Conservation (phyloP, 2,329 filamentous ascomycete genomes). For the Aspergillus caelatus region DNA sequence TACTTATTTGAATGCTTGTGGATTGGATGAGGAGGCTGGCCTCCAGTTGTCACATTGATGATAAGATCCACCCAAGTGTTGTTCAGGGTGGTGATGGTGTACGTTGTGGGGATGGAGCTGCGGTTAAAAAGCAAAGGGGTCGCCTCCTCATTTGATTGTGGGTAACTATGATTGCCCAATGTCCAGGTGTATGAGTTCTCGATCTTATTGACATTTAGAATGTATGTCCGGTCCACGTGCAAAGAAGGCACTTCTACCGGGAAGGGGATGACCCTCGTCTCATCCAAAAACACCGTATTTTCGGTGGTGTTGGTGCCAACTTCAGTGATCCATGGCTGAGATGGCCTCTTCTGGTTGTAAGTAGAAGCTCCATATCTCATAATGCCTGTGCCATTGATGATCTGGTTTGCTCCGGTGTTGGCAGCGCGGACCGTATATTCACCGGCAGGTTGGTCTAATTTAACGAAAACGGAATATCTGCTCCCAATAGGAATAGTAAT, state of each 20-base stretch:
- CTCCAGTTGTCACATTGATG: constrained; percentile 32
- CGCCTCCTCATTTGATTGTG: constrained; percentile 25
- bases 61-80: constrained; percentile 58
- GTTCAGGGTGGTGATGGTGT: constrained; percentile 40
- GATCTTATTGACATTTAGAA: constrained; percentile 25
- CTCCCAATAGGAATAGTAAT: constrained; percentile 40
- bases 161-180: constrained; percentile 28
- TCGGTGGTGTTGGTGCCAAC: constrained; percentile 49
- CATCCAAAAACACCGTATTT: constrained; percentile 50
- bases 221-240: constrained; percentile 38
- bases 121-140: constrained; percentile 31
- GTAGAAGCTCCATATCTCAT: constrained; percentile 45
- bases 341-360: constrained; percentile 18
- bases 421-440: constrained; percentile 60
- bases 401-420: constrained; percentile 54
- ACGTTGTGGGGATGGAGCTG: constrained; percentile 28
- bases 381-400: constrained; percentile 57
- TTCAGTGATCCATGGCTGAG: constrained; percentile 53
- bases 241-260: constrained; percentile 31
- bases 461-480: constrained; percentile 46
- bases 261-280: constrained; percentile 50
- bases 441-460: constrained; percentile 48
- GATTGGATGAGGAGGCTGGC: constrained; percentile 62
- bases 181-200: constrained; percentile 30
- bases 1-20: constrained; percentile 69